phyloP scores from a whole-genome alignment of 805 yeast genomes.

The Wickerhamiella cacticola region DNA sequence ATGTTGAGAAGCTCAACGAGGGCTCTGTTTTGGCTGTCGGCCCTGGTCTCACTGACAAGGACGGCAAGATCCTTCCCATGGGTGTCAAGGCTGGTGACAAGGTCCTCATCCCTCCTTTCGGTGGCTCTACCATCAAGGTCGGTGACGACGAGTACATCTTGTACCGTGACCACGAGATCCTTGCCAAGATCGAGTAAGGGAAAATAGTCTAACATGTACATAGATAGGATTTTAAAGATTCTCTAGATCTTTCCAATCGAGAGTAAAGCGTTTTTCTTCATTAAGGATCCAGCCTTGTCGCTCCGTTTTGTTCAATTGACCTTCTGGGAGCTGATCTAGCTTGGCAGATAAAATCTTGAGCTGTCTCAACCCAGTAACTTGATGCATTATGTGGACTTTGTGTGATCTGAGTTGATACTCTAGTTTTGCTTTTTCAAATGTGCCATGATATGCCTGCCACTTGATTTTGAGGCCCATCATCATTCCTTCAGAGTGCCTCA shows the following conservation, averaged over 20 bases:
- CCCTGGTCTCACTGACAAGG: conserved; percentile 71
- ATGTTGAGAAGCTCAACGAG: conserved; percentile 85
- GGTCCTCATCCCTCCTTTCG: conserved; percentile 87
- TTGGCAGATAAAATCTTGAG: not conserved
- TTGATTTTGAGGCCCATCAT: conserved; percentile 18
- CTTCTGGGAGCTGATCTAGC: conserved; percentile 1
- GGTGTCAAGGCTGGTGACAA: conserved; percentile 82
- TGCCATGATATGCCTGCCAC: conserved; percentile 20
- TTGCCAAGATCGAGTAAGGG: conserved; percentile 75
- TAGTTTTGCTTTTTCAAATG: conserved; percentile 16
- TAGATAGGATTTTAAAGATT: not conserved
- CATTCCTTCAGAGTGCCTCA: conserved; percentile 12
- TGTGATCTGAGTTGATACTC: conserved; percentile 17
- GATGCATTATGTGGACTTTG: conserved; percentile 14
- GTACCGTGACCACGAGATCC: conserved; percentile 87
- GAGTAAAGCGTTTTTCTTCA: not conserved
- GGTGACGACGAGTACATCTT: conserved; percentile 61
- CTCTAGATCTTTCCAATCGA: not conserved
- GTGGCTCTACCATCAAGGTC: conserved; percentile 81
- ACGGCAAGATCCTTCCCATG: conserved; percentile 62
- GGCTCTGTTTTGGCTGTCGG: conserved; percentile 91
- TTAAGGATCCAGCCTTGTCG: not conserved
- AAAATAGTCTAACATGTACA: not conserved
- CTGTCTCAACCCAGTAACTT: conserved; percentile 16
- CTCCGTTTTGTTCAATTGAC: conserved; percentile 2